Evolutionary conservation across 75 land plant species (phyloP).

Genomic region (Cunninghamia lanceolata): DNA sequence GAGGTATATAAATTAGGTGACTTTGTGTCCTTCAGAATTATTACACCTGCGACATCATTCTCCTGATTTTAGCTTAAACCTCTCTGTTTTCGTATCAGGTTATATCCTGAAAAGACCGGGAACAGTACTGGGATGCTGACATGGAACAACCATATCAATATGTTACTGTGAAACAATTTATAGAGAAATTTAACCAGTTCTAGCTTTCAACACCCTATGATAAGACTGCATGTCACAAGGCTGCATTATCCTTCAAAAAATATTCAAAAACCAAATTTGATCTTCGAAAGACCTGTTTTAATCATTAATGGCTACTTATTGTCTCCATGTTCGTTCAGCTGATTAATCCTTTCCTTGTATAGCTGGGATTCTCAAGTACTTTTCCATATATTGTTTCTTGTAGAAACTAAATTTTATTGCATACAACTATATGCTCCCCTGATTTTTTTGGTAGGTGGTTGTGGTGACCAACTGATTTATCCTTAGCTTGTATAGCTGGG

Average conservation of each 20-base stretch:
- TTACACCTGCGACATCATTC: not conserved
- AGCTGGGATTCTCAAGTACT: not conserved
- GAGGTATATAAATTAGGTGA: slow-evolving; percentile 28
- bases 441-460: not conserved
- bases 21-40: not conserved
- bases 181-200: slow-evolving; percentile 19
- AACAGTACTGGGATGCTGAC: slow-evolving; percentile 43
- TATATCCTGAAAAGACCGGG: slow-evolving; percentile 50
- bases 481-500: not conserved
- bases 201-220: slow-evolving; percentile 27
- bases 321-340: slow-evolving; percentile 44
- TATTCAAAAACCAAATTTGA: slow-evolving; percentile 24
- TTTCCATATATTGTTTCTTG: not conserved
- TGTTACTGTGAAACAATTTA: slow-evolving; percentile 43
- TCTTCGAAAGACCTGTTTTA: slow-evolving; percentile 34
- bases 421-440: not conserved
- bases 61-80: not conserved
- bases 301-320: slow-evolving; percentile 36
- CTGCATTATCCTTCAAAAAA: slow-evolving; percentile 24
- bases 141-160: slow-evolving; percentile 26
- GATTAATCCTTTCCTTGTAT: not conserved
- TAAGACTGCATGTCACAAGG: slow-evolving; percentile 28
- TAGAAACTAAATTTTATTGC: not conserved
- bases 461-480: slow-evolving; percentile 36
- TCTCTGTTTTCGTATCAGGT: slow-evolving; percentile 21